These are phyloP conservation scores for Diplosphaera chodatii DNA, from an alignment of 139 green algal genomes.

Conservation along the genomic window DNA sequence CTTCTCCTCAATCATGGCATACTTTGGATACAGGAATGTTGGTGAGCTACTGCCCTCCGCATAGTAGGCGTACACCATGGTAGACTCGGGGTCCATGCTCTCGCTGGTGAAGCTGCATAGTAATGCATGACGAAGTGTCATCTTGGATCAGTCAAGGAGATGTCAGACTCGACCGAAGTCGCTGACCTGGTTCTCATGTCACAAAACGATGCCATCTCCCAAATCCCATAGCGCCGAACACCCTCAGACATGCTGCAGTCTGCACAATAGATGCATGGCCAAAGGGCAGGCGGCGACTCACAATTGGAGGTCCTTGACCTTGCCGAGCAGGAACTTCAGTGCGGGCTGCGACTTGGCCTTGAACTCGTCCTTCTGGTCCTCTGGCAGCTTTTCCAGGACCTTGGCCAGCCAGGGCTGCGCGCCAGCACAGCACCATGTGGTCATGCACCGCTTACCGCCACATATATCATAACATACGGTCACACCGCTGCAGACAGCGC, in stretches of 20 bases:
- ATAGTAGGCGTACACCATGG: constrained; percentile 58
- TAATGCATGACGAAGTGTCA: neutral
- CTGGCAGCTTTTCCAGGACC: constrained; percentile 35
- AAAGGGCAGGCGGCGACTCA: constrained; percentile 12
- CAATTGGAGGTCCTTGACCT: constrained; percentile 61
- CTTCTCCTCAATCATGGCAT: constrained; percentile 46
- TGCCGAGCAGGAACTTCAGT: constrained; percentile 55
- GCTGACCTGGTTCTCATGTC: no score
- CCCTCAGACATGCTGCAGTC: no score
- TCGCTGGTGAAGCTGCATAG: constrained; percentile 53
- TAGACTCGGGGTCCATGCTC: constrained; percentile 46
- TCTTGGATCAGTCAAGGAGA: neutral
- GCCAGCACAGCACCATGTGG: neutral
- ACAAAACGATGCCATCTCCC: no score
- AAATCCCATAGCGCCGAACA: no score
- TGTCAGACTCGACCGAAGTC: neutral
- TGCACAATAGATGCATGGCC: no score
- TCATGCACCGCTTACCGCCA: constrained; percentile 32
- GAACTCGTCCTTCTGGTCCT: constrained; percentile 44
- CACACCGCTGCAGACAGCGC: no score
- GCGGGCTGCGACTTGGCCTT: constrained; percentile 43
- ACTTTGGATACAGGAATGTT: constrained; percentile 58
- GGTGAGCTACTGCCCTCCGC: constrained; percentile 42
- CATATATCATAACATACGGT: constrained; percentile 41
- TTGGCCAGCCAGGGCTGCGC: constrained; percentile 42